Evolutionary conservation across 75 land plant species (phyloP), one percentile per base, ranked within the genome.

Genomic region (Cupressus sempervirens): DNA sequence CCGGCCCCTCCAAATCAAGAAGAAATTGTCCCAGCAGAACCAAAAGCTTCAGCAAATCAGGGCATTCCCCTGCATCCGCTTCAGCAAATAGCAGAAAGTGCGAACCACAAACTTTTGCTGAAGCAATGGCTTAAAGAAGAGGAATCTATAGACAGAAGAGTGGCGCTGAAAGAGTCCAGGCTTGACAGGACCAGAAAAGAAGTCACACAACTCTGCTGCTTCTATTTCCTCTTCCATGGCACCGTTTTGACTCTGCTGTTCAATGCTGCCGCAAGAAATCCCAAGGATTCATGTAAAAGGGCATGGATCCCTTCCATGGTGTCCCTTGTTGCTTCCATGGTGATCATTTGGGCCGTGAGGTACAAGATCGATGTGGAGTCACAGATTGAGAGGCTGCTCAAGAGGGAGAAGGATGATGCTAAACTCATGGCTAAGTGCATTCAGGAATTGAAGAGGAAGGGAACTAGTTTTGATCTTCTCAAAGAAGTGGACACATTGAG

Each of bases 71-170:
- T 38, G 3, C 94, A 93, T 91, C 94, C 94, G 8, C 94, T 93
- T 52, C 94, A 92, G 86, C 94, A 93, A 81, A 93, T 93, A 40
- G 94, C 94, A 3, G 87, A 87, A 81, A 89, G 91, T 35, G 91
- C 93, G 41, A 92, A 90, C 56, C 93, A 93, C 93, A 90, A 83
- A 87, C 93, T 93, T 85, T 93, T 93, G 80, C 90, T 93, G 46
- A 93, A 93, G 83, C 94, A 93, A 86, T 93, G 94, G 94, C 88
- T 93, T 67, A 93, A 93, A 41, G 94, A 93, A 77, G 90, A 90
- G 82, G 93, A 91, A 15, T 87, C 92, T 80, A 87, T 91, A 88
- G 79, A 84, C 79, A 72, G 85, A 85, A 70, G 94, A 43, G 48
- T 89, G 79, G 32, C 92, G 43, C 86, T 89, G 30, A 92, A 92